Evolutionary conservation across 1,284 basidiomycete genomes (phyloP).

Genomic region (Cryptococcus hybrid): DNA sequence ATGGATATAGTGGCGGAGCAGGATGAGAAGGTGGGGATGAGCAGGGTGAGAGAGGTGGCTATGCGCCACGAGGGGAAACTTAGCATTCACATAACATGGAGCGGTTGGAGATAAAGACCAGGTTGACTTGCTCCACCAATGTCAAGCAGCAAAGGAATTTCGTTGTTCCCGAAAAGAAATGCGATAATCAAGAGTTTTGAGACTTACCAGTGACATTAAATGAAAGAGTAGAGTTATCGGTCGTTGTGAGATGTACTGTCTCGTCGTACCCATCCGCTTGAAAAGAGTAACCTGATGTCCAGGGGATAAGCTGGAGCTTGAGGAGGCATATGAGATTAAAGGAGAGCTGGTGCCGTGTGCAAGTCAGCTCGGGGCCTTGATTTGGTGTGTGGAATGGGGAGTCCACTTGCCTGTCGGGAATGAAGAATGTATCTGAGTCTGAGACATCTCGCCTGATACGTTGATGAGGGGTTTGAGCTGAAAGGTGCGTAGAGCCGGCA

Average conservation of each 20-base stretch:
- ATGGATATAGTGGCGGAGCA: constrained; percentile 32
- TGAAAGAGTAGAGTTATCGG: constrained; percentile 15
- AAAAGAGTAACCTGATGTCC: constrained; percentile 29
- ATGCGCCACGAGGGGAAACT: neutral
- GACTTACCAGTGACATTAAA: constrained; percentile 33
- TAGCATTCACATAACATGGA: too few species aligned
- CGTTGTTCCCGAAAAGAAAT: neutral
- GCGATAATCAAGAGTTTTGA: neutral
- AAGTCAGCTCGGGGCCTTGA: neutral
- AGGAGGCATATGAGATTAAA: constrained; percentile 16
- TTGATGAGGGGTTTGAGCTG: too few species aligned
- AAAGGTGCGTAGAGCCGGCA: too few species aligned
- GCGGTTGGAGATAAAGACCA: too few species aligned
- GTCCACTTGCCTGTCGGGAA: constrained; percentile 18
- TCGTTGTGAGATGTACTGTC: constrained; percentile 27
- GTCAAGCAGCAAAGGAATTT: neutral
- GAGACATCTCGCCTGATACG: neutral
- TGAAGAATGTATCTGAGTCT: constrained; percentile 14
- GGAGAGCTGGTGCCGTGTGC: constrained; percentile 19
- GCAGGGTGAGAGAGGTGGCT: constrained; percentile 31
- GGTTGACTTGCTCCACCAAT: neutral
- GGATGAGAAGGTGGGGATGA: constrained; percentile 23
- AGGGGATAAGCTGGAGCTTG: constrained; percentile 9
- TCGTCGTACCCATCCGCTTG: constrained; percentile 33
- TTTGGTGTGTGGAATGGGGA: neutral